Evolutionary conservation across 2,329 filamentous ascomycete genomes (phyloP), one percentile per base, ranked within the genome.

Genomic region (Aspergillus aculeatus): DNA sequence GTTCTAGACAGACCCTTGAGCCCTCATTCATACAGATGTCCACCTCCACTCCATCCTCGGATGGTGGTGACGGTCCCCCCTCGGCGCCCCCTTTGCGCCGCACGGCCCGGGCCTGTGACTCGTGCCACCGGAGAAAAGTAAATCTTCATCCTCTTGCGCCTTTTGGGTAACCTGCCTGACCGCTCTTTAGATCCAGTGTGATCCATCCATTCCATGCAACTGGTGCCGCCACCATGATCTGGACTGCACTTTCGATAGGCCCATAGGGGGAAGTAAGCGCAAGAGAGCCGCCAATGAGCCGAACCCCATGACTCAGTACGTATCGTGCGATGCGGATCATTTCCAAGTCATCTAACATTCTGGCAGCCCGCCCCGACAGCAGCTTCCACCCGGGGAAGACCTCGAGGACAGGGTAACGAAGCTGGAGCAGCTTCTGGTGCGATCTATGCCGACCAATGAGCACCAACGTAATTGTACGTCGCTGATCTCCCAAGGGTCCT

Each of bases 71-170:
- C 11, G 41, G 53, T 26, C 5, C 19, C 23, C 9, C 48, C 41
- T 55, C 47, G 26, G 26, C 41, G 16, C 53, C 53, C 19, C 53
- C 53, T 21, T n/a, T 55, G 12, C 53, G 53, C 26, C 53, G 53
- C 19, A 55, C 53, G 19, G 53, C 53, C 29, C 38, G 53, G 16
- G 53, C 53, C 26, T 55, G 53, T 48, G 53, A 55, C 41, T 55
- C 53, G 53, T 55, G 53, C 16, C 53, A 55, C 47, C 53, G 53
- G 41, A 32, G 53, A 29, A 55, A 55, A 24, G 53, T 55, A 55
- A 19, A 19, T 24, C n/a, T 35, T 16, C 16, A 29, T 16, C 32
- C 23, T 32, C 21, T n/a, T 4, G 12, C 26, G 12, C 14, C 32
- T 9, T 11, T 47, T 16, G 7, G 26, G 19, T 47, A n/a, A 10